phyloP scores from a whole-genome alignment of 148 eudicot genomes.

The Camellia lanceoleosa region DNA sequence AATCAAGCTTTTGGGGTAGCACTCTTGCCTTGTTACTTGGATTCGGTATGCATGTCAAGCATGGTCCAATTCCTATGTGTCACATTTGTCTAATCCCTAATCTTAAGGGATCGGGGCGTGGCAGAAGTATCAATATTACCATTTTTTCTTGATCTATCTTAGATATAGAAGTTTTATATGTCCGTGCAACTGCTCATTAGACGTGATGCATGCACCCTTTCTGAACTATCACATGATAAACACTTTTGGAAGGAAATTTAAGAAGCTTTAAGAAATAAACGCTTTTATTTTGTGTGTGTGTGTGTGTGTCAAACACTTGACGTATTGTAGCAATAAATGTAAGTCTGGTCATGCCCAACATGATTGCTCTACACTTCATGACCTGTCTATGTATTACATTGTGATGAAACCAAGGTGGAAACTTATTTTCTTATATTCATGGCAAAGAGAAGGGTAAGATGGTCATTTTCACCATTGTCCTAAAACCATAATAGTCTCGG shows the following conservation, averaged over 20 bases:
- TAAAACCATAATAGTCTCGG: background rate
- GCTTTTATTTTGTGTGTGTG: background rate
- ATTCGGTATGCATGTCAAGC: background rate
- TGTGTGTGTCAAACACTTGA: background rate
- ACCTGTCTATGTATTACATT: background rate
- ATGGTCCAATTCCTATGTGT: background rate
- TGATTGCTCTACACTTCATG: background rate
- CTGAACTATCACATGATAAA: background rate
- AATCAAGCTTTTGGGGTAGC: background rate
- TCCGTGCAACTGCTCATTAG: background rate
- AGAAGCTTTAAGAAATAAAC: background rate
- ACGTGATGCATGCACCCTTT: background rate
- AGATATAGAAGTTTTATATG: background rate
- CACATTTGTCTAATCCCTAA: background rate
- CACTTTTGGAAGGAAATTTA: background rate
- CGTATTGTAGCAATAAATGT: background rate
- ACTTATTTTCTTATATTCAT: background rate
- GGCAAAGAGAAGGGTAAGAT: background rate
- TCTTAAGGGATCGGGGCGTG: background rate
- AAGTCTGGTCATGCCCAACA: background rate
- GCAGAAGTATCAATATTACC: slow-evolving; percentile 4
- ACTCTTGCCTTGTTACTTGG: background rate
- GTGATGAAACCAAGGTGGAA: background rate
- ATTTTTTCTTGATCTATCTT: background rate
- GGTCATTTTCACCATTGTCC: background rate